Percentiles rank a stretch among this genome's conserved stretches.
phyloP scores from a whole-genome alignment of 495 filamentous ascomycete genomes.

The Hypomontagnella monticulosa region DNA sequence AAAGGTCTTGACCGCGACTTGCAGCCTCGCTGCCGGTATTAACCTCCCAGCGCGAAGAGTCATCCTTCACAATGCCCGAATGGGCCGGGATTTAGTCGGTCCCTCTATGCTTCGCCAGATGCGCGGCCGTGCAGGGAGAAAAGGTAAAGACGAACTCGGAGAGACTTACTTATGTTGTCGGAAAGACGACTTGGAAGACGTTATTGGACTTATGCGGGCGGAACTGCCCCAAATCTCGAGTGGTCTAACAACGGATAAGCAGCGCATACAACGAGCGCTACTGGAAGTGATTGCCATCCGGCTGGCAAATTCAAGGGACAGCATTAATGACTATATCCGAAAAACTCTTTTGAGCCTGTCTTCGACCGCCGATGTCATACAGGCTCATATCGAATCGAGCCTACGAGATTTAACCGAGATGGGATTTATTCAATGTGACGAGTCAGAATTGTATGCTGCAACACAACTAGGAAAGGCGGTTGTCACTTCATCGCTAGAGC shows the following conservation, averaged over 20 bases:
- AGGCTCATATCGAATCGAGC: constrained; percentile 64
- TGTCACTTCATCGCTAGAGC: constrained; percentile 76
- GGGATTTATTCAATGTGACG: constrained; percentile 65
- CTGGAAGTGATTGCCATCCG: constrained; percentile 78
- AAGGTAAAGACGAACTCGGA: constrained; percentile 82
- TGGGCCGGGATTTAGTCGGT: constrained; percentile 80
- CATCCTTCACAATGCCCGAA: constrained; percentile 79
- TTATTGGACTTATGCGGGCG: constrained; percentile 75
- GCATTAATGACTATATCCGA: constrained; percentile 75
- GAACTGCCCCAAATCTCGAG: constrained; percentile 77
- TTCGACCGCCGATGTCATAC: constrained; percentile 53
- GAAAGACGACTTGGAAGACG: constrained; percentile 72
- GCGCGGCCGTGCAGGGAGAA: constrained; percentile 83
- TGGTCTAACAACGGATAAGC: constrained; percentile 73
- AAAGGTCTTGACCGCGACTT: constrained; percentile 81
- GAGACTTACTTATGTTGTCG: constrained; percentile 84
- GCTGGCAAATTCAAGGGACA: constrained; percentile 72
- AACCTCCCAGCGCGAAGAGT: constrained; percentile 80
- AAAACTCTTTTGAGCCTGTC: constrained; percentile 73
- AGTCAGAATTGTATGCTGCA: constrained; percentile 62
- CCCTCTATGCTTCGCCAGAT: constrained; percentile 82
- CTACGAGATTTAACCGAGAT: constrained; percentile 63
- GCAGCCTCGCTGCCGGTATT: constrained; percentile 85
- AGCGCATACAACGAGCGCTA: constrained; percentile 75
- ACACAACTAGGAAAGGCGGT: constrained; percentile 76